These are phyloP conservation scores for Sporothrix luriei DNA, from an alignment of 2,329 filamentous ascomycete species.

Conservation along the genomic window DNA sequence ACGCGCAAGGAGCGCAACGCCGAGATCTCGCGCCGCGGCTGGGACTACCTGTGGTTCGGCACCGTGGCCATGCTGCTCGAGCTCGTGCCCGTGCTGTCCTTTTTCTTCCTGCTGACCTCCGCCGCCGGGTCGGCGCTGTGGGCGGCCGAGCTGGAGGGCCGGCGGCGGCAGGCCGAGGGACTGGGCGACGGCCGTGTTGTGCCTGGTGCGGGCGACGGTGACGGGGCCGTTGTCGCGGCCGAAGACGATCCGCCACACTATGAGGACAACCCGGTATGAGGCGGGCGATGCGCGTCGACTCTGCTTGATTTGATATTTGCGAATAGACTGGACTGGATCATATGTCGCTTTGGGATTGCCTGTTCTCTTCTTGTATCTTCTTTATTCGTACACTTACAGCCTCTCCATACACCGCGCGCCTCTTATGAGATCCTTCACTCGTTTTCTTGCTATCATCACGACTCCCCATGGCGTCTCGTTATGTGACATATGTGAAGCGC, in stretches of 20 bases:
- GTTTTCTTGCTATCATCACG: neutral
- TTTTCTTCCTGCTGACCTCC: constrained; percentile 89
- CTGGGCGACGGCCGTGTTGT: constrained; percentile 11
- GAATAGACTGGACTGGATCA: neutral
- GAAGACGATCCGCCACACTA: constrained; percentile 35
- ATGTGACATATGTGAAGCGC: neutral
- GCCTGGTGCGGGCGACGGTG: neutral
- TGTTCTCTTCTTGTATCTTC: neutral
- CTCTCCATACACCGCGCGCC: neutral
- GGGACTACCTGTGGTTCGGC: constrained; percentile 94
- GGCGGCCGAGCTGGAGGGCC: constrained; percentile 75
- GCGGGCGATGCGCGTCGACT: neutral
- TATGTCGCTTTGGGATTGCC: neutral
- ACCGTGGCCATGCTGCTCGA: constrained; percentile 74
- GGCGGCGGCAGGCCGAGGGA: constrained; percentile 42
- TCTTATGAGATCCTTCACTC: no score
- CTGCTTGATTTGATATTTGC: neutral
- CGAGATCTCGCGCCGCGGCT: constrained; percentile 67
- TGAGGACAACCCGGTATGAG: constrained; percentile 37
- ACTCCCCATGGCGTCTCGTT: neutral
- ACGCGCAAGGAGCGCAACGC: constrained; percentile 71
- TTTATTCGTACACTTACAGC: accelerated
- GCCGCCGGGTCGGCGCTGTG: constrained; percentile 84
- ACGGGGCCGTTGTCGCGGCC: neutral
- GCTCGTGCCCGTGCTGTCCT: constrained; percentile 86